Evolutionary conservation across 176 grass and related monocot genomes (phyloP).

Genomic region (Carex kokanica): DNA sequence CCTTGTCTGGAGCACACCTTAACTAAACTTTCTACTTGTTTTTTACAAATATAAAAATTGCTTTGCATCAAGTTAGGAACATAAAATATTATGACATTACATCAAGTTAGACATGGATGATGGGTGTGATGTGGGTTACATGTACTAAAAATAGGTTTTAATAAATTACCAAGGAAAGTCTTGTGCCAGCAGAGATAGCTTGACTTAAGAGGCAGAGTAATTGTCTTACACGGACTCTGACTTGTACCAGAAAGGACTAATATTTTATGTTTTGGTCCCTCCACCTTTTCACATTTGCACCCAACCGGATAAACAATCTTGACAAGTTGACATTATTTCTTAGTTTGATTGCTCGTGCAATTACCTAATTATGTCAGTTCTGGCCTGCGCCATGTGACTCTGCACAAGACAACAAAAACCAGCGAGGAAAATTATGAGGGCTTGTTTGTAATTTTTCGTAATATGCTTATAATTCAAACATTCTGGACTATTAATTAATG

Average conservation of each 20-base stretch:
- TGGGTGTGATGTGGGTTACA: not conserved
- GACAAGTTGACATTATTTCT: not conserved
- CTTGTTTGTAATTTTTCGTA: not conserved
- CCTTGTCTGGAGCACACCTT: no score
- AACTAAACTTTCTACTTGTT: no score
- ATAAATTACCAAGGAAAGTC: not conserved
- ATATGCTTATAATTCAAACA: no score
- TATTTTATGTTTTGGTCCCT: not conserved
- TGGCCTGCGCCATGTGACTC: not conserved
- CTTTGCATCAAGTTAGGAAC: not conserved
- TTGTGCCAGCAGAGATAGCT: not conserved
- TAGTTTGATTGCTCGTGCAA: not conserved
- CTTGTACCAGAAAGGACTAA: not conserved
- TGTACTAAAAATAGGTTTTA: not conserved
- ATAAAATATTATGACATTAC: not conserved
- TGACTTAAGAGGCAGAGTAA: not conserved
- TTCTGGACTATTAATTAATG: not conserved
- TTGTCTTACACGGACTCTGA: constrained; percentile 1
- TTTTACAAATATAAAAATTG: not conserved
- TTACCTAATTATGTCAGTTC: constrained; percentile 12
- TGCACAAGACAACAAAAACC: not conserved
- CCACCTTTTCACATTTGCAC: not conserved
- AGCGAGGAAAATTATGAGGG: not conserved
- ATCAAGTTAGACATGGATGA: not conserved
- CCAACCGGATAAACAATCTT: not conserved